These are phyloP conservation scores for Aureobasidium melanogenum DNA, from an alignment of 2,329 filamentous ascomycete genomes.

Conservation along the genomic window DNA sequence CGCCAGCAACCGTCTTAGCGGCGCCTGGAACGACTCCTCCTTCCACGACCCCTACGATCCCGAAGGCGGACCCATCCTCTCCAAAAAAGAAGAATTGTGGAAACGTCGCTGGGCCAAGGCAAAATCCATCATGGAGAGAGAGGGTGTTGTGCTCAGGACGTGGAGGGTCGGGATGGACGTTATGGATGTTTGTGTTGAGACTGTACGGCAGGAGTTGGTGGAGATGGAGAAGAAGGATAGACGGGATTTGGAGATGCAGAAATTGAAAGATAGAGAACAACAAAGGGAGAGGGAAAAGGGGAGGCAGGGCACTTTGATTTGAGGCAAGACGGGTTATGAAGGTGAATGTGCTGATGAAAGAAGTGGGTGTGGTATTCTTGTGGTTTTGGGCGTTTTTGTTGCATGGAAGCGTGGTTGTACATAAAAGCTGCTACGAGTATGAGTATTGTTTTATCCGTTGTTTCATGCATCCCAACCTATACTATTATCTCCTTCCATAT, in stretches of 20 bases:
- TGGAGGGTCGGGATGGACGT: slow-evolving; percentile 69
- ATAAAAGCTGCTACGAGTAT: too few relatives aligned
- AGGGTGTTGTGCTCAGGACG: slow-evolving; percentile 60
- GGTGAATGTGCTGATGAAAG: too few relatives aligned
- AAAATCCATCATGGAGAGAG: slow-evolving; percentile 51
- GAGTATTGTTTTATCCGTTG: too few relatives aligned
- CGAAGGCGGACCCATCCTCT: slow-evolving; percentile 28
- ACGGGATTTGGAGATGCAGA: slow-evolving; percentile 4
- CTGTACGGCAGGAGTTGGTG: slow-evolving; percentile 51
- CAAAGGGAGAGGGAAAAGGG: background rate
- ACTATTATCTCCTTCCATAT: too few relatives aligned
- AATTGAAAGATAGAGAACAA: background rate
- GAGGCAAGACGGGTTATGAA: background rate
- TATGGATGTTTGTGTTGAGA: slow-evolving; percentile 52
- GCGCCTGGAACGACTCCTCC: slow-evolving; percentile 16
- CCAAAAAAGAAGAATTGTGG: slow-evolving; percentile 68
- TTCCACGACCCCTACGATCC: slow-evolving; percentile 16
- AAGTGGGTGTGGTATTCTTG: too few relatives aligned
- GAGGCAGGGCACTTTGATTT: background rate
- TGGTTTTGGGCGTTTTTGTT: too few relatives aligned
- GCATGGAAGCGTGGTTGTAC: too few relatives aligned
- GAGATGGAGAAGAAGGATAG: slow-evolving; percentile 21
- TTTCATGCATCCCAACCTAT: too few relatives aligned
- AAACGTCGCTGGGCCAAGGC: slow-evolving; percentile 57
- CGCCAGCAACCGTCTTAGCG: slow-evolving; percentile 29